Evolutionary conservation across 1,284 basidiomycete species (phyloP).

Genomic region (Cutaneotrichosporon arboriforme): DNA sequence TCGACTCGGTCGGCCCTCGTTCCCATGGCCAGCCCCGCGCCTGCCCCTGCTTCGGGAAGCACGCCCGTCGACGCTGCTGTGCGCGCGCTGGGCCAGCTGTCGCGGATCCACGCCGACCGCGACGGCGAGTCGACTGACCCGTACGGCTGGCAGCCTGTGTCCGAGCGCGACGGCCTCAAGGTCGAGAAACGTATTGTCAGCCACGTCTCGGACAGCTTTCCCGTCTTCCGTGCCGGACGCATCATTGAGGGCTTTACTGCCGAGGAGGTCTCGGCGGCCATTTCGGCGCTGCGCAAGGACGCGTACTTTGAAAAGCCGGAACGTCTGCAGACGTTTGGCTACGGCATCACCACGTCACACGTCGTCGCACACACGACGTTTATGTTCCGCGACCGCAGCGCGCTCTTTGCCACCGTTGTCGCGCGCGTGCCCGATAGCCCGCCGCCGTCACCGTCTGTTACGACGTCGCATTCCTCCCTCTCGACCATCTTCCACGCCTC

Average conservation of each 20-base stretch:
- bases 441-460: conserved; percentile 46
- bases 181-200: conserved; percentile 70
- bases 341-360: conserved; percentile 59
- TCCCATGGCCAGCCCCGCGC: conserved; percentile 33
- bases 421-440: conserved; percentile 57
- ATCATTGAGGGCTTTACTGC: conserved; percentile 92
- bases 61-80: conserved; percentile 67
- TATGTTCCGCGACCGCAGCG: conserved; percentile 84
- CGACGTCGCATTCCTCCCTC: conserved; percentile 42
- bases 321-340: conserved; percentile 74
- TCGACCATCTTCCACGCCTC: conserved; percentile 67
- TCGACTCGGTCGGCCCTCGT: conserved; percentile 39
- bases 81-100: conserved; percentile 71
- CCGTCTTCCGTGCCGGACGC: conserved; percentile 81
- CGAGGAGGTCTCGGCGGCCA: conserved; percentile 74
- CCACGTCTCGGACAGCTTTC: conserved; percentile 72
- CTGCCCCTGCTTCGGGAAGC: conserved; percentile 44
- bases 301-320: conserved; percentile 56
- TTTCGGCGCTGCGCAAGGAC: conserved; percentile 53
- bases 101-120: conserved; percentile 62
- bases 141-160: conserved; percentile 75
- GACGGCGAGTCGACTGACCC: conserved; percentile 50
- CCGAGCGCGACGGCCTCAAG: conserved; percentile 68
- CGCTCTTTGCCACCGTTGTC: conserved; percentile 70
- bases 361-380: conserved; percentile 62